These are phyloP conservation scores for Saturnispora kantuleensis DNA, from an alignment of 805 yeast species.

Conservation along the genomic window DNA sequence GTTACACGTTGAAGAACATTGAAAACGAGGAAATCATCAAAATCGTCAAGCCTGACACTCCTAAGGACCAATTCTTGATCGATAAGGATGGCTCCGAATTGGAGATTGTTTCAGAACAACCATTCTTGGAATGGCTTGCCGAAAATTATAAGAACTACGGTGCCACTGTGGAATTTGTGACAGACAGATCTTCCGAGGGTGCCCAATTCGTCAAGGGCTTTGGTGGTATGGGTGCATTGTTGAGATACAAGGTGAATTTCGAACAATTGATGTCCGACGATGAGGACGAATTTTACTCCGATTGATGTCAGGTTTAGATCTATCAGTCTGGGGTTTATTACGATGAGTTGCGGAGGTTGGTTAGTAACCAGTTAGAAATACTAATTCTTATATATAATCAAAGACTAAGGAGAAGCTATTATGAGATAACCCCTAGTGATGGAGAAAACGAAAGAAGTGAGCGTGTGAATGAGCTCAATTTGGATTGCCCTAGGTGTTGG, in stretches of 20 bases:
- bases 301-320: conserved; percentile 20
- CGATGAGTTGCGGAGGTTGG: too few species aligned
- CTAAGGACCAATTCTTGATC: conserved; percentile 63
- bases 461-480: too few species aligned
- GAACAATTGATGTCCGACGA: conserved; percentile 87
- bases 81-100: conserved; percentile 86
- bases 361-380: too few species aligned
- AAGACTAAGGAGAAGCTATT: too few species aligned
- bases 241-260: conserved; percentile 94
- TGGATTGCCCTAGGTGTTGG: too few species aligned
- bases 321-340: not conserved
- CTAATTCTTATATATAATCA: too few species aligned
- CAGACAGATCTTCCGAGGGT: conserved; percentile 96
- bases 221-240: conserved; percentile 97
- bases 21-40: conserved; percentile 72
- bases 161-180: conserved; percentile 91
- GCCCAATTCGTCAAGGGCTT: conserved; percentile 96
- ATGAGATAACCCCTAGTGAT: too few species aligned
- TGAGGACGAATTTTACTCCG: conserved; percentile 64
- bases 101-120: conserved; percentile 78
- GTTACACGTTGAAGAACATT: conserved; percentile 75
- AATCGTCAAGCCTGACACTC: conserved; percentile 61
- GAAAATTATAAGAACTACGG: conserved; percentile 92
- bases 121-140: conserved; percentile 94
- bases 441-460: too few species aligned